Evolutionary conservation across 106 monocot species (phyloP).

Genomic region (Amphibolis antarctica): DNA sequence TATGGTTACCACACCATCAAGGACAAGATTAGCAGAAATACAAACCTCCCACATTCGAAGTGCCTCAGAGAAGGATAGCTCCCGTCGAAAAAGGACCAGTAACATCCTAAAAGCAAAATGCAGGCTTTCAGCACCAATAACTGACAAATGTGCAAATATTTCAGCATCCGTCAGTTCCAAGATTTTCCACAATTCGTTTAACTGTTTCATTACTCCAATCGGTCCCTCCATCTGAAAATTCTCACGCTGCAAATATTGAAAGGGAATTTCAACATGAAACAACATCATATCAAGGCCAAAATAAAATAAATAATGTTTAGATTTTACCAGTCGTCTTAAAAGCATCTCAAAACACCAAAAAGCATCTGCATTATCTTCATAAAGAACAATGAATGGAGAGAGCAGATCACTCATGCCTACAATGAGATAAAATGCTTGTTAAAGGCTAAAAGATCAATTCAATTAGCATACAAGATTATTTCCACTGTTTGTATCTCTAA

Average conservation of each 20-base stretch:
- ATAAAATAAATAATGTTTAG: neutral
- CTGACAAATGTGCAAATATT: slow-evolving; percentile 78
- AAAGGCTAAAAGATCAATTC: neutral
- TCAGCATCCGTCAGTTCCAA: slow-evolving; percentile 76
- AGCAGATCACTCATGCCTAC: slow-evolving; percentile 99
- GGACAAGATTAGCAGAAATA: neutral
- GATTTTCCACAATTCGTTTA: slow-evolving; percentile 87
- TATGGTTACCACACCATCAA: too few species aligned
- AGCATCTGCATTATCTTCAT: slow-evolving; percentile 97
- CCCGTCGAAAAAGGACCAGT: slow-evolving; percentile 79
- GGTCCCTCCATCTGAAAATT: slow-evolving; percentile 99
- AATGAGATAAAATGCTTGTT: slow-evolving; percentile 2
- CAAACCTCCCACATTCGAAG: slow-evolving; percentile 98
- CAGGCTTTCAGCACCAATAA: slow-evolving; percentile 91
- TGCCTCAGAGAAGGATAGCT: slow-evolving; percentile 71
- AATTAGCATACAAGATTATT: too few species aligned
- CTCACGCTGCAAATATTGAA: slow-evolving; percentile 50
- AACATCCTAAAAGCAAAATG: slow-evolving; percentile 95
- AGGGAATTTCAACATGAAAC: neutral
- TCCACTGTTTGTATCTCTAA: too few species aligned
- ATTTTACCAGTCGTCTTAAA: slow-evolving; percentile 75
- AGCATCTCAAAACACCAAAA: slow-evolving; percentile 99
- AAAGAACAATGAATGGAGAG: slow-evolving; percentile 95
- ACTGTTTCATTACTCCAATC: slow-evolving; percentile 88
- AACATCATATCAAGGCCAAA: neutral